Percentiles rank a stretch among this genome's conserved stretches.
These are phyloP conservation scores for Cladosporium sp. DNA, from an alignment of 2,329 filamentous ascomycete species.

Conservation along the genomic window DNA sequence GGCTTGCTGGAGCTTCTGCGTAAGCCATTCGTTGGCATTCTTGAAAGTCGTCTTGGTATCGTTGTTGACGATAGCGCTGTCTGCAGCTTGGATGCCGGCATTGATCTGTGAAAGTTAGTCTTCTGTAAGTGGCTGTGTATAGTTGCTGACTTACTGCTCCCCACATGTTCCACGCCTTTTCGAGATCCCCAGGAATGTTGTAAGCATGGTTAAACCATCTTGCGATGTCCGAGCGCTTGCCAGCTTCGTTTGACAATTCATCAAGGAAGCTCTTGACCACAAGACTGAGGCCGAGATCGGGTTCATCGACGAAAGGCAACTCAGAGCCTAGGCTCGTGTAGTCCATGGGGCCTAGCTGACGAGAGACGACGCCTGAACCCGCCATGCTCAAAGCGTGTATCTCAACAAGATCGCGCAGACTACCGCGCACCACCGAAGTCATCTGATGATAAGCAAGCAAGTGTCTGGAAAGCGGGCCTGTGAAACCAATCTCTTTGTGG, in stretches of 20 bases:
- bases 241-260: constrained; percentile 56
- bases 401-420: constrained; percentile 78
- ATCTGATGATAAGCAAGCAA: constrained; percentile 82
- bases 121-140: background rate
- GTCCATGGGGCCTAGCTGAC: constrained; percentile 50
- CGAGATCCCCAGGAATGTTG: constrained; percentile 55
- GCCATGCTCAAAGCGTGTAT: constrained; percentile 76
- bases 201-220: constrained; percentile 60
- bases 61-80: constrained; percentile 41
- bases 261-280: constrained; percentile 77
- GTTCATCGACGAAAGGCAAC: constrained; percentile 65
- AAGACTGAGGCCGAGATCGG: constrained; percentile 72
- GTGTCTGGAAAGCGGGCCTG: constrained; percentile 86
- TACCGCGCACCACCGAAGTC: constrained; percentile 71
- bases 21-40: constrained; percentile 58
- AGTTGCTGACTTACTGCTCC: constrained; percentile 53
- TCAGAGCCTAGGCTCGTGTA: constrained; percentile 63
- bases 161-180: constrained; percentile 60
- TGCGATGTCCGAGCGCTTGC: constrained; percentile 49
- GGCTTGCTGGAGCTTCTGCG: constrained; percentile 21
- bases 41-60: constrained; percentile 52
- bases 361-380: constrained; percentile 71
- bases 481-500: constrained; percentile 85
- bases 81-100: constrained; percentile 53
- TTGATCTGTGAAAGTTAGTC: constrained; percentile 44